Evolutionary conservation across 1,139 yeast genomes (phyloP), one percentile per base, ranked within the genome.

Genomic region (Magnusiomyces sp.): DNA sequence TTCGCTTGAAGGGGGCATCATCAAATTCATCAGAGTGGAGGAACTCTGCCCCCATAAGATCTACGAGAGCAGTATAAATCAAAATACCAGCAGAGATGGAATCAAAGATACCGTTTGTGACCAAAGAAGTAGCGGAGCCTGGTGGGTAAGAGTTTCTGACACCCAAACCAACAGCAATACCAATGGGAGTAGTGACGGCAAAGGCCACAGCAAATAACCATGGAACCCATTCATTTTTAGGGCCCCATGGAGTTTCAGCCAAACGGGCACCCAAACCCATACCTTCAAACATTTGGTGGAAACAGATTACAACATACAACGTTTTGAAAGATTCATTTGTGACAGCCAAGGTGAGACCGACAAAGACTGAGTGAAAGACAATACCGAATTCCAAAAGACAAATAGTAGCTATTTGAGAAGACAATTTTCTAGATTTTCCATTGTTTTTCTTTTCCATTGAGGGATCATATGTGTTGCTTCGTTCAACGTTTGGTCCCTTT

Each of bases 201-300:
- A 78, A 87, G 5, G 71, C 79, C 5, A 71, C 43, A 37, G 80
- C 81, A 60, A 82, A 67, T 2, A 77, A 48, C 76, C 81, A 81
- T 14, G 89, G 88, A 45, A 80, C 73, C 60, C 58, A 64, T 45
- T 60, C 62, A 60, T 72, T 76, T 27, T 67, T 66, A 6, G 66
- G 56, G 14, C 70, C 70, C 55, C 59, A 59, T 42, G 75, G 69
- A 10, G 83, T 77, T 32, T 79, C 76, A 7, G 94, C 86, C 51
- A 87, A 74, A 69, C 95, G 76, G 16, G 94, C 76, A 53, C 95
- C 95, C 61, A 87, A 73, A 63, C 95, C 95, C 50, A 86, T 73
- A 56, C 95, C 95, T 73, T 88, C 95, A 64, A 88, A 84, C 71
- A 82, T 74, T 50, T 50, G 94, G 66, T 85, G 95, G 76, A 85